phyloP scores from a whole-genome alignment of 345 rosid genomes.

The Erodium maritimum region DNA sequence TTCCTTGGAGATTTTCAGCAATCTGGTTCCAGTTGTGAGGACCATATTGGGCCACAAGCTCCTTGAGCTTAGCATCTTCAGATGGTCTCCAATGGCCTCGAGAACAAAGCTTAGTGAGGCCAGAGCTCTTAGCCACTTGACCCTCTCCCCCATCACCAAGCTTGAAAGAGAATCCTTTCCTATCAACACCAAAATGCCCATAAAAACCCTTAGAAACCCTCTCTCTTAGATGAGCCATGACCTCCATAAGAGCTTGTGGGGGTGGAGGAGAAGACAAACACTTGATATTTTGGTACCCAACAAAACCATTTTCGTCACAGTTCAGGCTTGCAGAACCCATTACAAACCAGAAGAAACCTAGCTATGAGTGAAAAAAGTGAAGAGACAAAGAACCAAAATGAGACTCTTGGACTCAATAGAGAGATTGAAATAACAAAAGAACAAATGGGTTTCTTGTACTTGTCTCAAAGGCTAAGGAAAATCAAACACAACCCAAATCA shows the following conservation, averaged over 20 bases:
- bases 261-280: conserved; percentile 12
- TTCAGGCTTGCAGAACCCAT: conserved; percentile 23
- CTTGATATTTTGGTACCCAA: conserved; percentile 16
- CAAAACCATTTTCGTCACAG: conserved; percentile 10
- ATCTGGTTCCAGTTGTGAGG: conserved; percentile 96
- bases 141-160: conserved; percentile 17
- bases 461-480: no score
- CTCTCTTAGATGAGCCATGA: not conserved
- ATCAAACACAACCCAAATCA: no score
- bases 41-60: conserved; percentile 62
- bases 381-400: conserved; percentile 4
- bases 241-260: not conserved
- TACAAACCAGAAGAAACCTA: not conserved
- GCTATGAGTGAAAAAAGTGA: not conserved
- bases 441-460: no score
- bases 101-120: conserved; percentile 33
- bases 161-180: conserved; percentile 16
- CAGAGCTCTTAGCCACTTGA: conserved; percentile 6
- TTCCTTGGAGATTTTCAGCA: conserved; percentile 71
- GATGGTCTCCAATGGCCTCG: conserved; percentile 96
- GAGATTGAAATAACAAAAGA: no score
- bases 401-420: no score
- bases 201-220: not conserved
- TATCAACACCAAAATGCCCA: conserved; percentile 18
- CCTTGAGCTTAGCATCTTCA: conserved; percentile 75